Percentiles rank a stretch among this genome's conserved stretches.
These are phyloP conservation scores for Ophiocordyceps camponoti-floridani DNA, from an alignment of 2,329 filamentous ascomycete genomes.

Conservation along the genomic window DNA sequence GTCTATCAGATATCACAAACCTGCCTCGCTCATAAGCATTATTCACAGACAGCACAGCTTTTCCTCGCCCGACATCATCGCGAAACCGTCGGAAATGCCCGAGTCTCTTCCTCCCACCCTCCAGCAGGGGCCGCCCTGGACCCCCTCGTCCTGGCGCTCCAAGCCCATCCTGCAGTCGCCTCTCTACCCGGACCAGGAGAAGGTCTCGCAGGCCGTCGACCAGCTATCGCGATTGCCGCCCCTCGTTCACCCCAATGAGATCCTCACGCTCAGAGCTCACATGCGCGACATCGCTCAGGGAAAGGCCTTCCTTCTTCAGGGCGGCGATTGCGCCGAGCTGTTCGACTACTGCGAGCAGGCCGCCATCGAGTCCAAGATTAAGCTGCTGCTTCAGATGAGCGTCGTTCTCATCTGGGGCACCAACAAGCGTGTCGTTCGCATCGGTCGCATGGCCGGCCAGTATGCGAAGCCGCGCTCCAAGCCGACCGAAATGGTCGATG, in stretches of 20 bases:
- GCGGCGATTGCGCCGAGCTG: constrained; percentile 90
- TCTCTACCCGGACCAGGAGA: constrained; percentile 43
- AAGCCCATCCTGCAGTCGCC: constrained; percentile 68
- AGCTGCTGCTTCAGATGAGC: constrained; percentile 92
- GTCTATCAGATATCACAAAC: too few species aligned
- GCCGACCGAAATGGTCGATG: constrained; percentile 66
- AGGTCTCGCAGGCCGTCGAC: constrained; percentile 38
- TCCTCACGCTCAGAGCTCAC: constrained; percentile 58
- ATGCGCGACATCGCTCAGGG: constrained; percentile 77
- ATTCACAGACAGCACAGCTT: too few species aligned
- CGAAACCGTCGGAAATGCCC: too few species aligned
- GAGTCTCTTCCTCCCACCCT: too few species aligned
- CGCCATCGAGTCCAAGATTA: constrained; percentile 91
- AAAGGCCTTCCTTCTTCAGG: constrained; percentile 85
- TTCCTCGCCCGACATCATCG: too few species aligned
- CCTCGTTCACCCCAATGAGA: constrained; percentile 64
- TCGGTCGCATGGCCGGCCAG: constrained; percentile 92
- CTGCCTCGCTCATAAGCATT: too few species aligned
- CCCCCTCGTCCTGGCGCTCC: constrained; percentile 51
- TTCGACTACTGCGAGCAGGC: constrained; percentile 89
- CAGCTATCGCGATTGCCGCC: constrained; percentile 57
- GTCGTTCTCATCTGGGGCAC: constrained; percentile 83
- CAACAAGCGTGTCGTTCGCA: constrained; percentile 69
- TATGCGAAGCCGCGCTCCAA: constrained; percentile 92
- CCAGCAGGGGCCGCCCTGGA: constrained; percentile 22